These are phyloP conservation scores for Phytophthora syringae DNA, from an alignment of 352 stramenopile species.

Conservation along the genomic window DNA sequence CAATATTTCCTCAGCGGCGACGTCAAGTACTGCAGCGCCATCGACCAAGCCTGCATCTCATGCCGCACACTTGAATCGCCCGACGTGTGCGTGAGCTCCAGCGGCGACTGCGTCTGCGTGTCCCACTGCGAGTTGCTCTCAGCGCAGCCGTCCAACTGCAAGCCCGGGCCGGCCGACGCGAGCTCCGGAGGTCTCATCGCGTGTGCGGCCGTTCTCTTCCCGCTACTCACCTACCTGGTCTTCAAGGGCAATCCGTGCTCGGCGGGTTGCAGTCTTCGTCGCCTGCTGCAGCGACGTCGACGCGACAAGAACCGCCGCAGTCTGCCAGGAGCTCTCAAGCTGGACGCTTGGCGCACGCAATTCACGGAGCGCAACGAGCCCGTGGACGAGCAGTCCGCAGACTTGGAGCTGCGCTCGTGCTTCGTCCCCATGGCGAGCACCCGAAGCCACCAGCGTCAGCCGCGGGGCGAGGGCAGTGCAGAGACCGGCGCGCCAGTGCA, in stretches of 20 bases:
- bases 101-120: slow-evolving; percentile 18
- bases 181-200: slow-evolving; percentile 12
- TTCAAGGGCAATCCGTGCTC: slow-evolving; percentile 25
- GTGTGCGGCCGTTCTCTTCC: slow-evolving; percentile 17
- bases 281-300: slow-evolving; percentile 1
- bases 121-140: slow-evolving; percentile 32
- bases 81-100: slow-evolving; percentile 15
- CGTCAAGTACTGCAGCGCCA: slow-evolving; percentile 21
- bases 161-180: neutral
- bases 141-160: slow-evolving; percentile 17
- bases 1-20: slow-evolving; percentile 20
- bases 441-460: slow-evolving; percentile 10
- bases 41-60: slow-evolving; percentile 21
- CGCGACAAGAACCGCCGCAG: slow-evolving; percentile 12
- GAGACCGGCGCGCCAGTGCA: slow-evolving; percentile 17
- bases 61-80: slow-evolving; percentile 18
- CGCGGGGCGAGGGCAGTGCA: slow-evolving; percentile 5
- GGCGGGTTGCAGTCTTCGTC: slow-evolving; percentile 9
- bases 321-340: slow-evolving; percentile 23
- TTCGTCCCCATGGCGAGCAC: slow-evolving; percentile 32
- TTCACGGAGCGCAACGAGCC: slow-evolving; percentile 21
- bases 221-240: slow-evolving; percentile 21
- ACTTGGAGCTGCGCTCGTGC: slow-evolving; percentile 36
- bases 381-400: slow-evolving; percentile 17
- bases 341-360: slow-evolving; percentile 32